Conservation (phyloP, 768 basidiomycete species). For the Tricholoma sp. region DNA sequence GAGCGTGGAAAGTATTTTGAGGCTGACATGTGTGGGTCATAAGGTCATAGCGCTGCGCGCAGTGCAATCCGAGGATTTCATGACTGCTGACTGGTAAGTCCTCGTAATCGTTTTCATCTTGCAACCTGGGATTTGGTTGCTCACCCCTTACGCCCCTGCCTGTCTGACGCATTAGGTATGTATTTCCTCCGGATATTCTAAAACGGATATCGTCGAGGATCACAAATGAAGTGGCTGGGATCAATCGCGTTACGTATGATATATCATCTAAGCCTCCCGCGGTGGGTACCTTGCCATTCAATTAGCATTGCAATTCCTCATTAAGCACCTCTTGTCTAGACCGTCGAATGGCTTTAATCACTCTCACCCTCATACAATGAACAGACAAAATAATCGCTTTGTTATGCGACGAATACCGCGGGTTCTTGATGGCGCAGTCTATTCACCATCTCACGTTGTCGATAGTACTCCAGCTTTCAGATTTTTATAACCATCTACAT, state of each 20-base stretch:
- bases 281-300: conserved; percentile 36
- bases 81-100: conserved; percentile 96
- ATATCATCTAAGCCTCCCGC: conserved; percentile 97
- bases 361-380: neutral
- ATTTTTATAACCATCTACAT: neutral
- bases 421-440: neutral
- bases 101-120: neutral
- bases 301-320: conserved; percentile 1
- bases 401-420: neutral
- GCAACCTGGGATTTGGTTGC: neutral
- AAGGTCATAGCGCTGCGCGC: conserved; percentile 92
- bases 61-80: conserved; percentile 98
- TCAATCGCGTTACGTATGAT: conserved; percentile 94
- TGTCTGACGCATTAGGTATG: conserved; percentile 57
- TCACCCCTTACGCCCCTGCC: neutral
- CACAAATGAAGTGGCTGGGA: conserved; percentile 95
- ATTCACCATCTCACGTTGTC: neutral
- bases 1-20: conserved; percentile 2
- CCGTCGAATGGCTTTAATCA: conserved; percentile 44
- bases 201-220: conserved; percentile 93
- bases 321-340: conserved; percentile 24
- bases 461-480: neutral
- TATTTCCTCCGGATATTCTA: conserved; percentile 89
- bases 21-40: conserved; percentile 20
- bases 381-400: neutral